Evolutionary conservation across 2,329 filamentous ascomycete species (phyloP), one percentile per base, ranked within the genome.

Genomic region (Xylariaceae sp.): DNA sequence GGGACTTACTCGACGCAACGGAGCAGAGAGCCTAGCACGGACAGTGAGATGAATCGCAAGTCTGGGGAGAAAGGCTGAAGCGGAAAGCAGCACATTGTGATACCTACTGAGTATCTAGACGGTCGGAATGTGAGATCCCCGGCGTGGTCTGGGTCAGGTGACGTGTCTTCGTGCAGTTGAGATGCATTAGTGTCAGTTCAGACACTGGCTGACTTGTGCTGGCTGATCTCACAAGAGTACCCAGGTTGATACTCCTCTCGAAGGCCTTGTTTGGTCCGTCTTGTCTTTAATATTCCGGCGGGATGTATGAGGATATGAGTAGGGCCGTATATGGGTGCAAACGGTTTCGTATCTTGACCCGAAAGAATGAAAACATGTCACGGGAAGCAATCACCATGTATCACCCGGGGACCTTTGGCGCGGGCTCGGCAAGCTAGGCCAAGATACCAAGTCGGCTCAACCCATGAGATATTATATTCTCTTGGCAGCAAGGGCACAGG

Each of bases 401-500:
- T 39, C 41, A 22, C 10, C 47, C 29, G 37, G 32, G 46, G 36
- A 47, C 40, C 22, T 40, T 42, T 47, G 32, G 30, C 41, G 22
- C n/a, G 48, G 26, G 37, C 49, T 57, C 44, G 47, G 53, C 21
- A 41, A 46, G 52, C 47, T 40, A 32, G 47, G 51, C 26, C 29
- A 16, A 40, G 43, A 39, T 57, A 55, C 55, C 53, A 60, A 58
- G 57, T 49, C 54, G 58, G 56, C 49, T 55, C 19, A 49, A 47
- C 57, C 54, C 58, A 61, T 57, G 49, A 55, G 36, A 49, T 41
- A 36, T 32, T 30, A 49, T 41, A 36, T 32, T 30, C 21, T 30
- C 59, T 59, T 56, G 57, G 57, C 57, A 21, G 47, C 53, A 58
- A 55, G 57, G 32, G 58, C 49, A 56, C 36, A 47, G 51, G 34